Percentiles rank a stretch among this genome's conserved stretches.
Conservation (phyloP, 1,284 basidiomycete genomes). For the Exobasidium cylindrosporum region DNA sequence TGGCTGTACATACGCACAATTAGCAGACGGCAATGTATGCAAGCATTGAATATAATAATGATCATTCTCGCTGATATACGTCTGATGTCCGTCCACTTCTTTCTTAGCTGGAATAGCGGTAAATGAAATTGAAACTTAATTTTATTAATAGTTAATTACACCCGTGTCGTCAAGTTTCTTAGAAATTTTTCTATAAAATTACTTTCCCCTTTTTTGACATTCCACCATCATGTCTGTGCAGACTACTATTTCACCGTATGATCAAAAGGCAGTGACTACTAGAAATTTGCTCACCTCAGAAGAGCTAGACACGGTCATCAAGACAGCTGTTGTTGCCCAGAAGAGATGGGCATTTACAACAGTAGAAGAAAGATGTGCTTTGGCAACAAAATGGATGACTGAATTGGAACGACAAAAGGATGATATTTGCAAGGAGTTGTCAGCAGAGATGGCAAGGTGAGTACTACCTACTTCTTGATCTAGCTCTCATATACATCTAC, state of each 20-base stretch:
- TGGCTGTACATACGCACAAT: slow-evolving; percentile 64
- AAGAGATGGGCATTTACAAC: slow-evolving; percentile 69
- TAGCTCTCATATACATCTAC: too few species aligned
- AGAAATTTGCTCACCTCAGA: slow-evolving; percentile 55
- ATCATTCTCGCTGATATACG: too few species aligned
- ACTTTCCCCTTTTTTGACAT: too few species aligned
- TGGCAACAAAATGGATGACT: slow-evolving; percentile 71
- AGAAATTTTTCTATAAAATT: too few species aligned
- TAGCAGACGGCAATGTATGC: slow-evolving; percentile 4
- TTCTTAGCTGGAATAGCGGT: too few species aligned
- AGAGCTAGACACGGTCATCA: slow-evolving; percentile 66
- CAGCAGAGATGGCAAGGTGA: slow-evolving; percentile 66
- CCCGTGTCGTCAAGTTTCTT: too few species aligned
- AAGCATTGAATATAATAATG: too few species aligned
- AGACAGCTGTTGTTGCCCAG: slow-evolving; percentile 66
- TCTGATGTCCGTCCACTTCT: too few species aligned
- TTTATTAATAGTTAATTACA: background rate
- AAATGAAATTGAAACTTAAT: background rate
- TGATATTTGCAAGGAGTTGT: slow-evolving; percentile 72
- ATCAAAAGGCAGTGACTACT: slow-evolving; percentile 57
- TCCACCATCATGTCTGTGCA: slow-evolving; percentile 52
- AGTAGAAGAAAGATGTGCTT: slow-evolving; percentile 69
- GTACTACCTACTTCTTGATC: too few species aligned
- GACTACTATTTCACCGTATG: slow-evolving; percentile 60
- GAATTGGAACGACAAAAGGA: slow-evolving; percentile 65